Base-by-base conservation (phyloP, 768 basidiomycete genomes). In the Porphyrellus cyaneotinctus region DNA sequence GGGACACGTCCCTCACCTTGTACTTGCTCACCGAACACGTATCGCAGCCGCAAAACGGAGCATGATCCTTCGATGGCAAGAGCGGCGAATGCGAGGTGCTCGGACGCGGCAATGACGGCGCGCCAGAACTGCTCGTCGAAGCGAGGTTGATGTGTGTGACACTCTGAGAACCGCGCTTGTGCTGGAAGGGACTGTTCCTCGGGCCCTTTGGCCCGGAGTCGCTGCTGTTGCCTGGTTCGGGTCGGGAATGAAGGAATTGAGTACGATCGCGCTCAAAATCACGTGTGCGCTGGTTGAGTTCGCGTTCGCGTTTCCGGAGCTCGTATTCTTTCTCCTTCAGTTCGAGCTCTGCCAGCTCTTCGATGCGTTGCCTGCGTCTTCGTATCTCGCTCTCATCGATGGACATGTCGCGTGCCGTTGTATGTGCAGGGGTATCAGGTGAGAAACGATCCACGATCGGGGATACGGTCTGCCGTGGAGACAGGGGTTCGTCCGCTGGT, bases 11-110 rank as follows among this genome's bases (percentile, higher is more conserved):
- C 13, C 64, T 56, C 12, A 52, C 49, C 53, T 70, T 74, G 64
- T 88, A 88, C 56, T 83, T 82, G 43, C 71, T 68, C 13, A 77
- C 72, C 6, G 86, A 85, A 59, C 86, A 87, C 0, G 74, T 67
- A 48, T 81, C 81, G 59, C 86, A 88, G 15, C 84, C 84, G 51
- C 86, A 88, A 59, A 78, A 83, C 1, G 81, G 75, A 1, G 82
- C 81, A 54, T 88, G 86, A 9, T 73, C 68, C 11, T 67, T 63
- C 14, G 67, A 44, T 20, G 62, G 64, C 47, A 59, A 62, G 11
- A 64, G 47, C 6, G 65, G 66, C 24, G 70, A 66, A 18, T 69
- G 71, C 32, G 69, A 58, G 9, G 54, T 57, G 4, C 64, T 63
- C 36, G 59, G 64, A 28, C 52, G 62, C 7, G 42, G 43, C 55